Evolutionary conservation across 345 rosid genomes (phyloP), one percentile per base, ranked within the genome.

Genomic region (Trapa bicornis): DNA sequence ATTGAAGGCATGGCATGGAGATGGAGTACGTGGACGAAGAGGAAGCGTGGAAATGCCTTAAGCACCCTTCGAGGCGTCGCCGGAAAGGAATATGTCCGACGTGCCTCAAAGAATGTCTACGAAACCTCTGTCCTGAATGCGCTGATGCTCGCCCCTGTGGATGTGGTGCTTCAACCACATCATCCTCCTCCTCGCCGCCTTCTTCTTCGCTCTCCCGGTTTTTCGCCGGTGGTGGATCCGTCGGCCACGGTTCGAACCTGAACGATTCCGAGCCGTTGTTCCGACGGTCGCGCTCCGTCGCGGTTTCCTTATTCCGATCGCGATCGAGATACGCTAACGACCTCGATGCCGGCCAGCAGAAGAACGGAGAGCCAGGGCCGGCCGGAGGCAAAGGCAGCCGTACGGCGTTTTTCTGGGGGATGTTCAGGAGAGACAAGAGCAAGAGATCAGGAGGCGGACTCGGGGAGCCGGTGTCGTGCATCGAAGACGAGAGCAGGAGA

Each of bases 91-190:
- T 92, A 71, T 92, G 98, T 70, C 93, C 96, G 47, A 74, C 79
- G 35, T 92, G 98, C 81, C 96, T 92, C 71, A 77, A 82, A 33
- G 97, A 90, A 11, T 80, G 92, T 4, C 94, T 93, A 65, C 70
- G 84, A 47, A 72, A 82, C 17, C 96, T 93, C 66, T 93, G 98
- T 65, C 96, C 92, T 0, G 86, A 93, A 65, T 93, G 98, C 72
- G 95, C 88, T 60, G 68, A 73, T 72, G 75, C 73, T 43, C 91
- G 86, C 9, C 98, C 97, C 15, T 93, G 97, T 68, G 64, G 80
- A 50, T 84, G 96, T 77, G 69, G 73, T 76, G 70, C 88, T 67
- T 56, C 82, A 65, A 53, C 87, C 65, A 39, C 76, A 2, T 65
- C 83, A 0, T 81, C 87, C 1, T 79, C 88, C 0, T 82, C 89